These are phyloP conservation scores for Silene latifolia DNA, from an alignment of 148 eudicot species.

Conservation along the genomic window DNA sequence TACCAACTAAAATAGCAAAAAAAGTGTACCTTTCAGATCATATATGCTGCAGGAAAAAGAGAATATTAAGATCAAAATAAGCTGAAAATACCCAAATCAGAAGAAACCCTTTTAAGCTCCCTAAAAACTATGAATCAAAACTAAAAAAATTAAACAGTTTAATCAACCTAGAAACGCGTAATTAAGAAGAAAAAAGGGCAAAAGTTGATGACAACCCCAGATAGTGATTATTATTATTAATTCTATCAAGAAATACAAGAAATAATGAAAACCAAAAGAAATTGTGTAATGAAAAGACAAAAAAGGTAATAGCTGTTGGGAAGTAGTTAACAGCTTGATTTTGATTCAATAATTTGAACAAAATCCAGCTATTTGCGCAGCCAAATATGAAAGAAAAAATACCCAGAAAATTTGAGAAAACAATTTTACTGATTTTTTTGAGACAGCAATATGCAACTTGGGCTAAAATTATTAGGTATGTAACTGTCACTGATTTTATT, in stretches of 20 bases:
- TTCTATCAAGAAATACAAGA: not conserved
- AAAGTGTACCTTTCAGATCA: constrained; percentile 33
- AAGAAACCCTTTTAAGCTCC: constrained; percentile 13
- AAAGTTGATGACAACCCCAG: constrained; percentile 18
- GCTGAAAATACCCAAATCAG: not conserved
- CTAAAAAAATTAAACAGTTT: not conserved
- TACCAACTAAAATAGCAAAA: constrained; percentile 12
- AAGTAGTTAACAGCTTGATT: constrained; percentile 16
- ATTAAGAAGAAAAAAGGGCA: not conserved
- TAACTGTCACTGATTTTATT: not conserved
- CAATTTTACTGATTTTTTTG: not conserved
- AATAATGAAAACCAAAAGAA: not conserved
- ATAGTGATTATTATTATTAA: not conserved
- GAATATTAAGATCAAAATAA: not conserved
- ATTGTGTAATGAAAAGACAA: constrained; percentile 8
- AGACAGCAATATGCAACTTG: not conserved
- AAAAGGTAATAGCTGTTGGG: constrained; percentile 8
- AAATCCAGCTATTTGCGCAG: constrained; percentile 4
- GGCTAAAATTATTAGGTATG: not conserved
- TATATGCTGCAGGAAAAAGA: constrained; percentile 12
- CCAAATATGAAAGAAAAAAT: not conserved
- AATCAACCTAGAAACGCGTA: constrained; percentile 5
- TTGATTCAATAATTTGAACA: constrained; percentile 3
- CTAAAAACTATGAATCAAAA: not conserved
- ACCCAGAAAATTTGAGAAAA: not conserved